phyloP scores from a whole-genome alignment of 1,284 basidiomycete genomes.

The Cutaneotrichosporon curvatum region DNA sequence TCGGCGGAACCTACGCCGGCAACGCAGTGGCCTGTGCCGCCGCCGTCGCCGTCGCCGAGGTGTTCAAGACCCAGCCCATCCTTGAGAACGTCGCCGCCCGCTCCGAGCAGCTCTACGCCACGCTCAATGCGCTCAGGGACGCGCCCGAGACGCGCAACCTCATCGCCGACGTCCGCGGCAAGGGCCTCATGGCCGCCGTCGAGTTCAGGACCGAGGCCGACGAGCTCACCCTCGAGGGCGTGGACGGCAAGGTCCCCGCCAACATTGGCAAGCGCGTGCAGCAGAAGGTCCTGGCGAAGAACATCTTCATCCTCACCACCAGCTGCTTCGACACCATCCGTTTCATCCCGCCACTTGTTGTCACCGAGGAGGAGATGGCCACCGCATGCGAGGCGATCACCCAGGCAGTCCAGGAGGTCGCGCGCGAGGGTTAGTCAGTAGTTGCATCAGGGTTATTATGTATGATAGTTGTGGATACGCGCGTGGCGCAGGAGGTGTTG shows the following conservation, averaged over 20 bases:
- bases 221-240: conserved; percentile 29
- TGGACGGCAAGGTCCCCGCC: conserved; percentile 51
- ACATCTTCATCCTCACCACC: conserved; percentile 58
- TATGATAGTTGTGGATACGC: too few species aligned
- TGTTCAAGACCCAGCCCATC: conserved; percentile 67
- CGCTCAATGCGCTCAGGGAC: conserved; percentile 49
- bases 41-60: conserved; percentile 70
- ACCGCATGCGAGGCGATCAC: conserved; percentile 57
- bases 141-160: conserved; percentile 49
- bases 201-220: conserved; percentile 31
- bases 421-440: conserved; percentile 49
- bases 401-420: conserved; percentile 58
- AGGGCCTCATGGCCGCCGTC: conserved; percentile 46
- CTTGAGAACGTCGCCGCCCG: conserved; percentile 69
- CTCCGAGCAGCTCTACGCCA: conserved; percentile 63
- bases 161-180: conserved; percentile 48
- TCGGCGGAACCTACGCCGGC: conserved; percentile 87
- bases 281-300: conserved; percentile 73
- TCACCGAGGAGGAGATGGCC: conserved; percentile 57
- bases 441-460: neutral
- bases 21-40: conserved; percentile 86
- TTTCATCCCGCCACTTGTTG: conserved; percentile 68
- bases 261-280: conserved; percentile 68
- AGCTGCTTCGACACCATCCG: conserved; percentile 46
- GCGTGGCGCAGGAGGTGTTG: too few species aligned